Base-by-base conservation (phyloP, 768 basidiomycete species). In the Hortiboletus campestris region DNA sequence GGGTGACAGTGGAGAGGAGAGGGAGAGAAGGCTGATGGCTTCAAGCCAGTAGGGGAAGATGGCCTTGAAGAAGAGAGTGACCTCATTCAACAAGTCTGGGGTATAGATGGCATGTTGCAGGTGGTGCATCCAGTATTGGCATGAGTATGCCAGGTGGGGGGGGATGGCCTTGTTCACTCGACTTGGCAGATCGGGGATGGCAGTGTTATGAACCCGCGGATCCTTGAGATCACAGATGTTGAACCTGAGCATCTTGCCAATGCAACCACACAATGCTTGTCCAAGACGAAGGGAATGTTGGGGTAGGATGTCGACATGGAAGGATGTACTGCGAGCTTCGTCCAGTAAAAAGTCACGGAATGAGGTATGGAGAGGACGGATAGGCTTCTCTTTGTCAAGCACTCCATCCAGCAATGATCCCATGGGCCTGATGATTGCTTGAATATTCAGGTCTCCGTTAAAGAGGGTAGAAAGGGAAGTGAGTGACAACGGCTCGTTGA, bases 11-110 rank as follows among this genome's bases (percentile, higher is more conserved):
- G 48, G 48, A 6, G 46, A 49, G 45, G n/a, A 25, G n/a, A 46
- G 11, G 39, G 54, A 49, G 28, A 56, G 46, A 2, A 63, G 47
- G 31, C 62, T 51, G 7, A 76, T 56, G 4, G 65, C 69, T 47
- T 76, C 75, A 34, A 42, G 49, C 45, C 32, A 51, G 40, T 34
- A 51, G 38, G 50, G 40, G 13, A 47, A 35, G 25, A 25, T 51
- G 12, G n/a, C 9, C 25, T 46, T 46, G n/a, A 56, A 56, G 31
- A 44, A 56, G 25, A 25, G 25, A 25, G 25, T 25, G 25, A 25
- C 25, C 25, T 25, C 25, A 25, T 25, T 25, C 25, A 25, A 25
- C 25, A 25, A 25, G 25, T 25, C 25, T 6, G 25, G 25, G 25
- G 25, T 25, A 25, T 6, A 25, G 25, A 4, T 25, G 6, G 25